Conservation (phyloP, 2,329 filamentous ascomycete species). For the Pyrenophora teres region DNA sequence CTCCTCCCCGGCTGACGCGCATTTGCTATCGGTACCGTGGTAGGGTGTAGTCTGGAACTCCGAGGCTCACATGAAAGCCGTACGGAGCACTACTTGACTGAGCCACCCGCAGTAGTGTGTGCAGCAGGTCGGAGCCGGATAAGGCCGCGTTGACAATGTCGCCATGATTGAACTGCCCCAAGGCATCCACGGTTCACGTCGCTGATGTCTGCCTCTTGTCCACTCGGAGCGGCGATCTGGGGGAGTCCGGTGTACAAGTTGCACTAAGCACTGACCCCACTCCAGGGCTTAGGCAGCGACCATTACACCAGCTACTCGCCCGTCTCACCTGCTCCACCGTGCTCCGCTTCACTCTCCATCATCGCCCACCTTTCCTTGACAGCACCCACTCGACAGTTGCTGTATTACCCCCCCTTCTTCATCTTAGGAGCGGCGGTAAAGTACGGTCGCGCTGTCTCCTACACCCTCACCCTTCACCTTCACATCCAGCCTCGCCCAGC, state of each 20-base stretch:
- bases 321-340: slow-evolving; percentile 21
- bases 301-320: slow-evolving; percentile 17
- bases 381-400: slow-evolving; percentile 4
- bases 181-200: no score
- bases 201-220: not conserved
- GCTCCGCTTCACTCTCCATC: slow-evolving; percentile 11
- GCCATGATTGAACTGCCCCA: no score
- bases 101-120: not conserved
- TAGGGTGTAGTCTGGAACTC: no score
- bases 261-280: slow-evolving; percentile 19
- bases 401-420: slow-evolving; percentile 4
- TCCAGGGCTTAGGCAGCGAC: slow-evolving; percentile 23
- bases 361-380: slow-evolving; percentile 11
- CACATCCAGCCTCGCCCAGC: slow-evolving; percentile 38
- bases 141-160: not conserved
- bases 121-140: not conserved
- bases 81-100: no score
- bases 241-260: slow-evolving; percentile 13
- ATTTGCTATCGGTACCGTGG: no score
- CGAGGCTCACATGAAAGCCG: no score
- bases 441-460: slow-evolving; percentile 14
- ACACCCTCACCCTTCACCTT: slow-evolving; percentile 29
- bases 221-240: not conserved
- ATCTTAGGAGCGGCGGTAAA: slow-evolving; percentile 6
- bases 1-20: no score